Percentiles rank a stretch among this genome's conserved stretches.
Evolutionary conservation across 148 eudicot species (phyloP).

Genomic region (Persicaria tinctoria): DNA sequence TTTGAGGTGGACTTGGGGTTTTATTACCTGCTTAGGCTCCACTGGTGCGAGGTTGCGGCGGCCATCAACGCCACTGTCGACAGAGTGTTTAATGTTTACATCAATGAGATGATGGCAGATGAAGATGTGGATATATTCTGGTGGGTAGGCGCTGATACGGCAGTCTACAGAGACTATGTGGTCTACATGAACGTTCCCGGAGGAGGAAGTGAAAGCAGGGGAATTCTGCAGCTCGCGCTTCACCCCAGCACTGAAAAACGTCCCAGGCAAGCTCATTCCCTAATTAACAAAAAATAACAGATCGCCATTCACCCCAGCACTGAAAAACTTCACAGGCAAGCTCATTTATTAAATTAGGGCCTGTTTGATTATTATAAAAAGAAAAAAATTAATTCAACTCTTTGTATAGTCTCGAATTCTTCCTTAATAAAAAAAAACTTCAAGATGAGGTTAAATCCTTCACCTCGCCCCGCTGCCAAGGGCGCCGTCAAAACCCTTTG

Average conservation of each 20-base stretch:
- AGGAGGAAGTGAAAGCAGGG: neutral
- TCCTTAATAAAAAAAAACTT: too few species aligned
- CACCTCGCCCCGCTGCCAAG: too few species aligned
- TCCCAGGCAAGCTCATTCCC: neutral
- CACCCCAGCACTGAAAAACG: neutral
- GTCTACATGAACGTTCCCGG: neutral
- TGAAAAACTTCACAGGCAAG: neutral
- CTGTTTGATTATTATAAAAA: too few species aligned
- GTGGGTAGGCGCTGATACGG: neutral
- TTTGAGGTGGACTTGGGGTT: slow-evolving; percentile 9
- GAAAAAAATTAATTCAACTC: too few species aligned
- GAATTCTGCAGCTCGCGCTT: neutral
- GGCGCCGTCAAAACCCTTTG: too few species aligned
- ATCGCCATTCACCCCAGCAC: neutral
- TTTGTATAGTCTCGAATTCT: too few species aligned
- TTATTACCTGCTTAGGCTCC: neutral
- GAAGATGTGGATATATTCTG: neutral
- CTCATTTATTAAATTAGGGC: too few species aligned
- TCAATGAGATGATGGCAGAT: neutral
- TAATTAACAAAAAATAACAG: too few species aligned
- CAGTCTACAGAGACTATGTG: neutral
- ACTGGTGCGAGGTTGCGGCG: neutral
- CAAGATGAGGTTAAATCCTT: too few species aligned
- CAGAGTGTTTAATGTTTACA: slow-evolving; percentile 2
- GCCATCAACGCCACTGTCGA: neutral